Evolutionary conservation across 352 stramenopile species (phyloP), one percentile per base, ranked within the genome.

Genomic region (Phytophthora colocasiae): DNA sequence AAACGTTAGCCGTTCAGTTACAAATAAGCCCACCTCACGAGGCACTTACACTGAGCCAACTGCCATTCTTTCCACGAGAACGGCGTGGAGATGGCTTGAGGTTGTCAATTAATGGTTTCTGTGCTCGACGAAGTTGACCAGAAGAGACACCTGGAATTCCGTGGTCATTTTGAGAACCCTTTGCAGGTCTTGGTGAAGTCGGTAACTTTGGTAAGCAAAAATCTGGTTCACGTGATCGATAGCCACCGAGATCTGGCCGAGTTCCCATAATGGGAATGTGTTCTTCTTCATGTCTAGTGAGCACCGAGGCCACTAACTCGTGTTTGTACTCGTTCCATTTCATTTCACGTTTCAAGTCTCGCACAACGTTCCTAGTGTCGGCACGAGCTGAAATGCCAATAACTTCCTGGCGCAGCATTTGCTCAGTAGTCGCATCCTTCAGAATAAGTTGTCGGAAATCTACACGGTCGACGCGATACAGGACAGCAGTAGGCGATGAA

Each of bases 391-490:
- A 61, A 4, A 92, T 64, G 12, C 67, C 66, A 9, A 75, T 41
- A 1, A 75, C 71, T 58, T 90, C 82, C n/a, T 53, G 56, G 0
- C 78, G 66, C 11, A 92, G 55, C 8, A 78, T 46, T 17, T 81
- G 63, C n/a, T 91, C 82, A 0, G 78, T 86, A 26, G 69, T 46
- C 0, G 57, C 0, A 45, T 92, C 84, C 40, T 90, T 91, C 3
- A 91, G 68, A 11, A 87, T 57, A 32, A 76, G 80, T 50, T 91
- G 81, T 9, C 84, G 77, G 36, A 92, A 91, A 40, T 91, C 84
- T 2, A 81, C 70, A n/a, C 84, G 81, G 44, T 92, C 84, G 7
- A 92, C 58, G 9, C 82, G 78, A 51, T 90, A 92, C 45, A 92
- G 55, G 5, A 85, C 73, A 10, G 77, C 78, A 15, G 66, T 81